Percentiles rank a stretch among this genome's conserved stretches.
These are phyloP conservation scores for Pyrenophora seminiperda DNA, from an alignment of 2,329 filamentous ascomycete species.

Conservation along the genomic window DNA sequence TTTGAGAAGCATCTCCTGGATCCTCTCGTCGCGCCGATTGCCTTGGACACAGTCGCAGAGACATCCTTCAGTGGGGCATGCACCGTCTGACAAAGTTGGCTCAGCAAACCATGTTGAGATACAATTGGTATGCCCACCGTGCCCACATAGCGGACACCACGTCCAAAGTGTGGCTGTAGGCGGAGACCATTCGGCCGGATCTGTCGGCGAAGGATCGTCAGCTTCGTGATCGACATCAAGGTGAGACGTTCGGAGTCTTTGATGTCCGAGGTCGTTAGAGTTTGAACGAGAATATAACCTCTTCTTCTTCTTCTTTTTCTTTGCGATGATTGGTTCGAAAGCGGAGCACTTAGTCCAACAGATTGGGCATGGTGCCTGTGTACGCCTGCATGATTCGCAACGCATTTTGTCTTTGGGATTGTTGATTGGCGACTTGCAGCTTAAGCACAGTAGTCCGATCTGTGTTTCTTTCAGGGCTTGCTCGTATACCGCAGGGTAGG, in stretches of 20 bases:
- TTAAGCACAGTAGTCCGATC: slow-evolving; percentile 60
- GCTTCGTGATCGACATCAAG: slow-evolving; percentile 18
- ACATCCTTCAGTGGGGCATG: slow-evolving; percentile 64
- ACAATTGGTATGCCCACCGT: slow-evolving; percentile 64
- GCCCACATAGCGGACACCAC: slow-evolving; percentile 65
- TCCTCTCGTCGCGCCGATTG: slow-evolving; percentile 43
- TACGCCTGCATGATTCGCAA: slow-evolving; percentile 57
- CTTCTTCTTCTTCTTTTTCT: slow-evolving; percentile 43
- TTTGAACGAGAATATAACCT: slow-evolving; percentile 32
- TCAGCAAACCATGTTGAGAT: slow-evolving; percentile 61
- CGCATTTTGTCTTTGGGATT: slow-evolving; percentile 57
- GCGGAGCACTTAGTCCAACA: slow-evolving; percentile 54
- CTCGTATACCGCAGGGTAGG: slow-evolving; percentile 62
- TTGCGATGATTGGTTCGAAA: slow-evolving; percentile 41
- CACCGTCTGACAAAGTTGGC: slow-evolving; percentile 54
- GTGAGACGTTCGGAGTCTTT: slow-evolving; percentile 35
- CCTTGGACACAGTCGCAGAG: slow-evolving; percentile 64
- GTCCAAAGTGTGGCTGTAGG: slow-evolving; percentile 54
- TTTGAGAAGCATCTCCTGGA: slow-evolving; percentile 34
- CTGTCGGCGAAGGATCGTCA: slow-evolving; percentile 27
- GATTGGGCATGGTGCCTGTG: slow-evolving; percentile 51
- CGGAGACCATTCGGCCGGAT: slow-evolving; percentile 28
- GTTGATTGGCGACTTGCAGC: slow-evolving; percentile 62
- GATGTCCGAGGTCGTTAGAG: slow-evolving; percentile 30
- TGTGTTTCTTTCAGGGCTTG: slow-evolving; percentile 60